phyloP scores from a whole-genome alignment of 345 rosid species.

The Clarkia xantiana region DNA sequence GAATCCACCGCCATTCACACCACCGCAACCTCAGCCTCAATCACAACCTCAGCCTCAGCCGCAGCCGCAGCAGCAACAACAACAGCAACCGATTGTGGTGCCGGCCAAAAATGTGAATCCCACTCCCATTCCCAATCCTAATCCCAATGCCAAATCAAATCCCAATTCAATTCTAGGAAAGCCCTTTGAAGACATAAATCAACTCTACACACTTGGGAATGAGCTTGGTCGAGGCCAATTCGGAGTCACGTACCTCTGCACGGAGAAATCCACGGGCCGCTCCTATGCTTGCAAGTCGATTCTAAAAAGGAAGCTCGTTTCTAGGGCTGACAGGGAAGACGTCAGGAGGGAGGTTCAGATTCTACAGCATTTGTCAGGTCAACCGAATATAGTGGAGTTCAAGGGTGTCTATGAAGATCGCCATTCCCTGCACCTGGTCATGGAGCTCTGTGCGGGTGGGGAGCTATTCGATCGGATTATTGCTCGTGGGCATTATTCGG shows the following conservation, averaged over 20 bases:
- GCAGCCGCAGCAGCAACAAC: slow-evolving; percentile 12
- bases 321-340: slow-evolving; percentile 52
- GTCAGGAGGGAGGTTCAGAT: slow-evolving; percentile 62
- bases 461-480: slow-evolving; percentile 80
- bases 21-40: slow-evolving; percentile 11
- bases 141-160: no score
- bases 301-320: slow-evolving; percentile 53
- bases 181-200: slow-evolving; percentile 54
- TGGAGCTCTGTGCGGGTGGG: slow-evolving; percentile 89
- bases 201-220: slow-evolving; percentile 36
- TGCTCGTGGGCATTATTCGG: slow-evolving; percentile 58
- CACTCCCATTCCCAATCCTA: no score
- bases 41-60: slow-evolving; percentile 12
- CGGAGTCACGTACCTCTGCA: slow-evolving; percentile 62
- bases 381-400: slow-evolving; percentile 67
- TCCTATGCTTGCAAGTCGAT: slow-evolving; percentile 70
- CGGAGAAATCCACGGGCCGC: slow-evolving; percentile 58
- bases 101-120: slow-evolving; percentile 15
- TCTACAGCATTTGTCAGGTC: slow-evolving; percentile 77
- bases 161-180: slow-evolving; percentile 40
- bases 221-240: slow-evolving; percentile 82
- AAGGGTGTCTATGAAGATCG: slow-evolving; percentile 69
- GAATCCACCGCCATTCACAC: no score
- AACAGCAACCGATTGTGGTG: slow-evolving; percentile 9
- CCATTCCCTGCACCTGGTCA: slow-evolving; percentile 66